Evolutionary conservation across 2,329 filamentous ascomycete species (phyloP).

Genomic region (Furcasterigmium sp.): DNA sequence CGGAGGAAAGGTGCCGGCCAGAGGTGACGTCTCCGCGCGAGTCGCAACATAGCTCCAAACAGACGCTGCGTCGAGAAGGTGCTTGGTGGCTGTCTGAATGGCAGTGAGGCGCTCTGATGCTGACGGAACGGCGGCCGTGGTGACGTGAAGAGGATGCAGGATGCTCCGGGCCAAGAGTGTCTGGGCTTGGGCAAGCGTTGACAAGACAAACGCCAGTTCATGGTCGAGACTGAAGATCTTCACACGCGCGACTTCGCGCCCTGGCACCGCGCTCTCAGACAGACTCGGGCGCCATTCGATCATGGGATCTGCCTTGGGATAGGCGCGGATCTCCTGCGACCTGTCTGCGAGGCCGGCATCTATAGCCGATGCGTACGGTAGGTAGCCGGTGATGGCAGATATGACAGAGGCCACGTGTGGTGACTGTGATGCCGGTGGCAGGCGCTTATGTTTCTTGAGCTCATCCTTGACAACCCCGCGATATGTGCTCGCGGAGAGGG

Average conservation of each 20-base stretch:
- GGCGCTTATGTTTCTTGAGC: constrained; percentile 84
- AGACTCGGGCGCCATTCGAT: constrained; percentile 85
- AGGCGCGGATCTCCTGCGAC: constrained; percentile 52
- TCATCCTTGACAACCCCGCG: constrained; percentile 77
- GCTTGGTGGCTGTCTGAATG: constrained; percentile 69
- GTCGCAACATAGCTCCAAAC: constrained; percentile 68
- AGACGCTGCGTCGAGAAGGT: constrained; percentile 72
- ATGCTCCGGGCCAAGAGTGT: constrained; percentile 66
- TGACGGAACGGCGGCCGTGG: constrained; percentile 53
- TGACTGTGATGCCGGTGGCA: constrained; percentile 66
- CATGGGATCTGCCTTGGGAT: constrained; percentile 53
- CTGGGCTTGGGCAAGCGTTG: constrained; percentile 70
- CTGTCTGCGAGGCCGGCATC: constrained; percentile 59
- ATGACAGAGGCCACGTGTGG: constrained; percentile 67
- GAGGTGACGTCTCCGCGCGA: constrained; percentile 40
- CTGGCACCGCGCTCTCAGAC: constrained; percentile 56
- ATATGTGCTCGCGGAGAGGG: constrained; percentile 74
- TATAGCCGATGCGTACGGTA: constrained; percentile 78
- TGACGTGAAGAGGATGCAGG: constrained; percentile 68
- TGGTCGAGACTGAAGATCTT: constrained; percentile 71
- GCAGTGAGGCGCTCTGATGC: constrained; percentile 63
- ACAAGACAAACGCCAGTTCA: constrained; percentile 75
- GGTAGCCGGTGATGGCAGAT: constrained; percentile 66
- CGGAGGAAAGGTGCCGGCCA: constrained; percentile 16
- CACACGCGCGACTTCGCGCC: constrained; percentile 60